Conservation (phyloP, 2,329 filamentous ascomycete genomes). For the Xylaria sp. region DNA sequence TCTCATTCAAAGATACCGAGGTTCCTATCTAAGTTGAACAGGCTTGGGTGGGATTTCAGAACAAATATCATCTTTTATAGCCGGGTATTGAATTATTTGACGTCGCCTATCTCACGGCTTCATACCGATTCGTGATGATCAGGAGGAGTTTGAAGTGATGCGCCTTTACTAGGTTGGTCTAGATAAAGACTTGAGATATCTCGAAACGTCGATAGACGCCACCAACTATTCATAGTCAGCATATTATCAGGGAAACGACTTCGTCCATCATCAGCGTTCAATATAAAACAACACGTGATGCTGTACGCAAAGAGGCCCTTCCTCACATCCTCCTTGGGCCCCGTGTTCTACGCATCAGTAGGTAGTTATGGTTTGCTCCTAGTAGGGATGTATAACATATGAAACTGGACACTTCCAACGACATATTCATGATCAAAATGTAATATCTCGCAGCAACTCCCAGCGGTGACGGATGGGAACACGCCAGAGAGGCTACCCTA, state of each 20-base stretch:
- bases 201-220: background rate
- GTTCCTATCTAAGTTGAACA: background rate
- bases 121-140: background rate
- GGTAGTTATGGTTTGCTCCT: background rate
- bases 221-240: background rate
- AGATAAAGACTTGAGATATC: background rate
- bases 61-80: background rate
- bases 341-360: background rate
- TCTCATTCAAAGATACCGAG: background rate
- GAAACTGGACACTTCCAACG: background rate
- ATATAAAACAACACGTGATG: background rate
- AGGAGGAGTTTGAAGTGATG: background rate
- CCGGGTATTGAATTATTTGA: background rate
- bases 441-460: background rate
- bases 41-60: background rate
- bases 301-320: background rate
- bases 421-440: background rate
- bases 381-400: background rate
- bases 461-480: background rate
- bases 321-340: background rate
- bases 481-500: background rate
- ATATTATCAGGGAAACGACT: background rate
- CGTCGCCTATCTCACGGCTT: background rate
- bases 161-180: background rate
- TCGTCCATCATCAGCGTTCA: background rate